Evolutionary conservation across 140 eudicot species (phyloP), one percentile per base, ranked within the genome.

Genomic region (Anethum foeniculum): DNA sequence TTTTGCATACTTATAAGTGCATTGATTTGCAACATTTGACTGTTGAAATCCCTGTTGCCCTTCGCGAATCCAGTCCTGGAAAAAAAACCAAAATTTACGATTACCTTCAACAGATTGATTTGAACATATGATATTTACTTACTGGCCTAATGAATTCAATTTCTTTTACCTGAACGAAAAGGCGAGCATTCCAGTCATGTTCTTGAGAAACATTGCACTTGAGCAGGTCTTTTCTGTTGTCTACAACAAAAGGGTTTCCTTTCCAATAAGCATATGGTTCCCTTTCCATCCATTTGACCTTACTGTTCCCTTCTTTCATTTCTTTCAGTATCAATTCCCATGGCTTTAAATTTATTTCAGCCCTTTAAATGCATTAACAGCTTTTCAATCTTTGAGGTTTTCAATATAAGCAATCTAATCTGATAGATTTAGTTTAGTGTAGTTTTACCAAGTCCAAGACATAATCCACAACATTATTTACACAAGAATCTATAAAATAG

Each of bases 261-360:
- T 88, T 90, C 94, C 92, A 90, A 62, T 84, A 90, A 78, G 94
- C 94, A 83, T 86, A 84, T 8, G 94, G 90, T 47, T 82, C 85
- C 84, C 92, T 82, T 36, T 90, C 89, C 34, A 77, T 67, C 92
- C 92, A 90, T 80, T 65, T 80, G 14, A 56, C 80, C 71, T 82
- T 81, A 27, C 1, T 80, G 81, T 90, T 90, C 30, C 90, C 95
- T 88, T 90, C 90, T 79, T 85, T 85, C 44, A 90, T 80, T 19
- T 90, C 89, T 84, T 88, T 85, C 87, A 82, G 75, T 79, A 88
- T 72, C 23, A 74, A 80, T 28, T 81, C 89, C 95, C 95, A 90
- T 43, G 92, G 92, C 72, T 84, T 83, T 68, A 90, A 34, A 71
- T 88, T 85, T 46, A 90, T 85, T 71, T 90, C 95, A 15, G 95